Evolutionary conservation across 148 eudicot genomes (phyloP).

Genomic region (Rhododendron griersonianum): DNA sequence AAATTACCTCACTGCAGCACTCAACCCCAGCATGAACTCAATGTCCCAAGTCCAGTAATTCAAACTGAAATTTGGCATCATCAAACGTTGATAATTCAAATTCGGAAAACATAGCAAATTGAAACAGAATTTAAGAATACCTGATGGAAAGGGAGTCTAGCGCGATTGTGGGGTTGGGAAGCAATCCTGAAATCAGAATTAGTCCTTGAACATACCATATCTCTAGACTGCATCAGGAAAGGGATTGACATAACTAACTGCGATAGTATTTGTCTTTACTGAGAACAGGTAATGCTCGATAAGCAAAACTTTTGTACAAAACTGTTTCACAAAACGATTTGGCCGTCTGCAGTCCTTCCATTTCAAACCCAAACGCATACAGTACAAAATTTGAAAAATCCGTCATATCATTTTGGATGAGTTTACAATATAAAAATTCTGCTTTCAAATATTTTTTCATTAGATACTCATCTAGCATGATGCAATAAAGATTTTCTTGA

Average conservation of each 20-base stretch:
- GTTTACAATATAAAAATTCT: not conserved
- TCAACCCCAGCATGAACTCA: slow-evolving; percentile 51
- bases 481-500: not conserved
- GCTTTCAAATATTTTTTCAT: not conserved
- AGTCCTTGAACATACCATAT: slow-evolving; percentile 53
- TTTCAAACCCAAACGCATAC: not conserved
- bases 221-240: slow-evolving; percentile 34
- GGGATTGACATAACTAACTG: not conserved
- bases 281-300: not conserved
- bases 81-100: not conserved
- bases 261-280: not conserved
- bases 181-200: slow-evolving; percentile 42
- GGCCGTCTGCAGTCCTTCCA: not conserved
- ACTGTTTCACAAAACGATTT: not conserved
- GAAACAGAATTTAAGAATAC: slow-evolving; percentile 13
- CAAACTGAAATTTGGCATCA: slow-evolving; percentile 31
- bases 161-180: slow-evolving; percentile 40
- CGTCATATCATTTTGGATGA: not conserved
- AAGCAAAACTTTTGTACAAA: not conserved
- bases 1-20: slow-evolving; percentile 43
- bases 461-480: not conserved
- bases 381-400: not conserved
- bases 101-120: not conserved
- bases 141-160: slow-evolving; percentile 50
- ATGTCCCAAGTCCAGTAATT: slow-evolving; percentile 48